Evolutionary conservation across 495 filamentous ascomycete genomes (phyloP).

Genomic region (Penicillium dipodomyicola): DNA sequence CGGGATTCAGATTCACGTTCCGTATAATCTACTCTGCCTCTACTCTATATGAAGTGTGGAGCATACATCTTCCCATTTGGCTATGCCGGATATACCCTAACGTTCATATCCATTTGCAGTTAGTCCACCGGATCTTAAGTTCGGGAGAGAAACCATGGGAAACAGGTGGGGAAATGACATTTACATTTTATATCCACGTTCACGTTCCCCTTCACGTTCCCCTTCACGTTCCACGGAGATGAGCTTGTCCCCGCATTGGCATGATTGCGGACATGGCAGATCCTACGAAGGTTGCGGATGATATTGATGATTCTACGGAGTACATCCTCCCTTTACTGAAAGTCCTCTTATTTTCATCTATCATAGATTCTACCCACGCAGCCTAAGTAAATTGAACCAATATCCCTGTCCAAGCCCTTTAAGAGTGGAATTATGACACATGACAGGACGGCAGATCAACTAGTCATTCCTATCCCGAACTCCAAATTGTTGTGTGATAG

Average conservation of each 20-base stretch:
- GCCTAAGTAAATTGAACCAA: background rate
- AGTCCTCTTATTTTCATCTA: background rate
- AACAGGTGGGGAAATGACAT: background rate
- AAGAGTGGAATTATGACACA: background rate
- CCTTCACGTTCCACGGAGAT: too few relatives aligned
- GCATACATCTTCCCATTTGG: background rate
- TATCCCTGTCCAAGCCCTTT: background rate
- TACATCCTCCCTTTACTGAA: background rate
- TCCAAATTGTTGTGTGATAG: background rate
- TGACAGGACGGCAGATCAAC: background rate
- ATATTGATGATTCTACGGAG: too few relatives aligned
- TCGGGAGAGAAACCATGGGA: background rate
- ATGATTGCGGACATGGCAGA: too few relatives aligned
- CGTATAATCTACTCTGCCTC: background rate
- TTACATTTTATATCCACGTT: background rate
- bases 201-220: background rate
- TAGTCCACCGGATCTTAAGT: background rate
- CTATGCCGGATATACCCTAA: background rate
- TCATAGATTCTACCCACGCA: background rate
- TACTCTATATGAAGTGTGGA: background rate
- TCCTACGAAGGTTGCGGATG: too few relatives aligned
- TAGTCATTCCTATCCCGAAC: background rate
- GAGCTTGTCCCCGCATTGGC: too few relatives aligned
- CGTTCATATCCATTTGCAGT: background rate
- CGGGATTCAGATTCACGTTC: background rate